Conservation (phyloP, 2,329 filamentous ascomycete species). For the Fusarium citri region DNA sequence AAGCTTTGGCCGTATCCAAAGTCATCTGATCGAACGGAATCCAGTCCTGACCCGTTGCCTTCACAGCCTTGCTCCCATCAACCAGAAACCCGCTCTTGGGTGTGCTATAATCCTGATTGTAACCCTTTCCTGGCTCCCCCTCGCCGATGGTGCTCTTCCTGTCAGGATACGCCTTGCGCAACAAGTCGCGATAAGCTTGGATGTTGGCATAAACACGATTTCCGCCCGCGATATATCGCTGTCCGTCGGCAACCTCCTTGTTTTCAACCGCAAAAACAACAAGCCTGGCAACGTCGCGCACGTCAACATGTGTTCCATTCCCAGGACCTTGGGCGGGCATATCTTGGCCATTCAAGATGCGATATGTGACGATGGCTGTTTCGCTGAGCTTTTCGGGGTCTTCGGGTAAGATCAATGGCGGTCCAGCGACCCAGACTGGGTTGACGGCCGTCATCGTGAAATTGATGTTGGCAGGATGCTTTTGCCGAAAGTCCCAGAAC, state of each 20-base stretch:
- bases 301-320: conserved; percentile 22
- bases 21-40: conserved; percentile 17
- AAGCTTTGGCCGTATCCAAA: conserved; percentile 3
- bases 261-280: conserved; percentile 9
- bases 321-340: conserved; percentile 9
- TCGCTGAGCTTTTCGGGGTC: conserved; percentile 25
- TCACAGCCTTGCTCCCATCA: conserved; percentile 5
- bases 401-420: conserved; percentile 6
- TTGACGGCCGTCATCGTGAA: conserved; percentile 27
- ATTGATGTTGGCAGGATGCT: background rate
- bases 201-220: conserved; percentile 11
- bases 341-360: conserved; percentile 16
- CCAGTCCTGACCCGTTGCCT: conserved; percentile 12
- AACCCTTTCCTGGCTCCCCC: conserved; percentile 1
- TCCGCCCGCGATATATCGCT: conserved; percentile 18
- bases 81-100: background rate
- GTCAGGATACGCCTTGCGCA: conserved; percentile 6
- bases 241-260: conserved; percentile 7
- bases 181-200: conserved; percentile 18
- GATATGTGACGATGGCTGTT: conserved; percentile 19
- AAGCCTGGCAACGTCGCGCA: conserved; percentile 19
- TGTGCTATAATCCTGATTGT: background rate
- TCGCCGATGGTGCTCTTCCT: background rate
- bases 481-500: conserved; percentile 14
- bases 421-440: conserved; percentile 17